Evolutionary conservation across 768 basidiomycete genomes (phyloP), one percentile per base, ranked within the genome.

Genomic region (Suillus placidus): DNA sequence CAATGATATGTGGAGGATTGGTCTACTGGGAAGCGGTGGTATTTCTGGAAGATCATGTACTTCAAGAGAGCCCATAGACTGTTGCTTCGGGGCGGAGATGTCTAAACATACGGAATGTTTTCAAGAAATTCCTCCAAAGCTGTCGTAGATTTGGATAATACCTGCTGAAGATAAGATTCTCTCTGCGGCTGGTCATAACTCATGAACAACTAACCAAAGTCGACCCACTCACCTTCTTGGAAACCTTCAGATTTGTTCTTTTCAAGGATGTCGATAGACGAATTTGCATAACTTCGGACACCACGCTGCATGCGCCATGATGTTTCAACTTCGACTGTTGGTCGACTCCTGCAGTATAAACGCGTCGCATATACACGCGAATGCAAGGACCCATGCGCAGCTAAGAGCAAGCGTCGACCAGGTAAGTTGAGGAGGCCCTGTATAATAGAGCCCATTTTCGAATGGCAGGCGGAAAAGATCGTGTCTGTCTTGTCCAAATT

Each of bases 1-100:
- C 20, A 74, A 69, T 18, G 43, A 54, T 62, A 84, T 71, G 67
- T 80, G 79, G 40, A 75, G 74, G 7, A 79, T 79, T 32, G 79
- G 77, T 57, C 72, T 80, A 45, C 62, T 23, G 12, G 80, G 76
- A 56, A 75, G 52, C 13, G 38, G 62, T 13, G 78, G 74, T 23
- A 77, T 61, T 13, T 73, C 66, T 32, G 76, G 77, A 45, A 77
- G 47, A 23, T 56, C 61, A 3, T 60, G 40, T 14, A 20, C 38
- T 32, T 60, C 40, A 10, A 60, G 6, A 32, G 38, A 18, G 30
- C 1, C 3, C 26, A 4, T 7, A 26, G n/a, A 57, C 16, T 40
- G 7, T 20, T 66, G 37, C n/a, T 65, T 35, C 73, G 71, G 18
- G 14, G 5, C 1, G 40, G 5, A 12, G 16, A 10, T 60, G 18